Conservation (phyloP, 495 filamentous ascomycete species). For the Beverwykella pulmonaria region DNA sequence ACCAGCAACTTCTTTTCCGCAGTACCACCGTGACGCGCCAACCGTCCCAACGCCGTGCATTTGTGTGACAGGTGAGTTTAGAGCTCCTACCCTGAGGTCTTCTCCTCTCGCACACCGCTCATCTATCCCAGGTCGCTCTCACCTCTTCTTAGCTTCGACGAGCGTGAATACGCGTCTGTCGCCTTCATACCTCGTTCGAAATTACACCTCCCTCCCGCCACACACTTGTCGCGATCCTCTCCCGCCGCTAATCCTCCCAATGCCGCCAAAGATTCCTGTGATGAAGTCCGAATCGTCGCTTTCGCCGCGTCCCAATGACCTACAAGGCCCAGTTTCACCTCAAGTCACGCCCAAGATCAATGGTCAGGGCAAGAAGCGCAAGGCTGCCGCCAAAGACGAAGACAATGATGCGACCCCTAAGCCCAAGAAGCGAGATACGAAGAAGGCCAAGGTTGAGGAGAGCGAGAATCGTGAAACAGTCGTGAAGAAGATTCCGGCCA, state of each 20-base stretch:
- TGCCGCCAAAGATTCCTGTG: background rate
- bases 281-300: conserved; percentile 16
- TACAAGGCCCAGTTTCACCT: background rate
- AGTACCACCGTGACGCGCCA: no score
- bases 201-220: background rate
- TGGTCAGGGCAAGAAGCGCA: conserved; percentile 12
- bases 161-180: background rate
- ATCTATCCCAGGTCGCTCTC: background rate
- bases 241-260: background rate
- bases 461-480: conserved; percentile 27
- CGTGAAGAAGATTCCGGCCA: conserved; percentile 54
- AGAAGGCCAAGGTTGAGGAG: background rate
- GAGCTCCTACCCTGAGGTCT: background rate
- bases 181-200: background rate
- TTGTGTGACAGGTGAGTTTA: background rate
- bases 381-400: conserved; percentile 11
- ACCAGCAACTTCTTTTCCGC: no score
- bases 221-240: background rate
- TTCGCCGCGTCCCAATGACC: conserved; percentile 4
- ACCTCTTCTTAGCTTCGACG: background rate
- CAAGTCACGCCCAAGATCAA: background rate
- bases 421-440: background rate
- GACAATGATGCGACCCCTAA: conserved; percentile 1
- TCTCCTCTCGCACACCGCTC: background rate
- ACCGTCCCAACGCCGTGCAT: background rate